Percentiles rank a stretch among this genome's conserved stretches.
phyloP scores from a whole-genome alignment of 2,329 filamentous ascomycete species.

The Monosporascus sp. region DNA sequence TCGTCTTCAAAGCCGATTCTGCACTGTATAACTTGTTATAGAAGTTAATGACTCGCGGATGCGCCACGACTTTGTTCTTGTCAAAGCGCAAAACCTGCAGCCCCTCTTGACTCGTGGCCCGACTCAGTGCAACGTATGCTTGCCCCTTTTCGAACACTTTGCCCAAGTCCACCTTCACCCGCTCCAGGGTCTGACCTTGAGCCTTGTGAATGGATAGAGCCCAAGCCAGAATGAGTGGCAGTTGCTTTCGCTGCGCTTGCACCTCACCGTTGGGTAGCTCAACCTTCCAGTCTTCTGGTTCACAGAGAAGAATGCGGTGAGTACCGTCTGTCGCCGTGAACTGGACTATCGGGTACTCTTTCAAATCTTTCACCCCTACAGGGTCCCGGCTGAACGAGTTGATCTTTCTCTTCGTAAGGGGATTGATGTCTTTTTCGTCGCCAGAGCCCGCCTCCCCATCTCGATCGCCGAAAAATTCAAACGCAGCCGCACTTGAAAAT shows the following conservation, averaged over 20 bases:
- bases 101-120: slow-evolving; percentile 81
- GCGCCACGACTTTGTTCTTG: slow-evolving; percentile 87
- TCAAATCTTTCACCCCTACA: slow-evolving; percentile 40
- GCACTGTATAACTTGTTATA: slow-evolving; percentile 77
- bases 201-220: slow-evolving; percentile 97
- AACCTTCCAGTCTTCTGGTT: slow-evolving; percentile 90
- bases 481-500: slow-evolving; percentile 57
- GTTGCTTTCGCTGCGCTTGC: slow-evolving; percentile 75
- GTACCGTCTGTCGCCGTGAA: slow-evolving; percentile 78
- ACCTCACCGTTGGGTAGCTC: slow-evolving; percentile 94
- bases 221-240: slow-evolving; percentile 93
- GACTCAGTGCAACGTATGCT: slow-evolving; percentile 92
- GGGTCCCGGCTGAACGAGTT: slow-evolving; percentile 41
- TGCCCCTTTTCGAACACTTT: slow-evolving; percentile 96
- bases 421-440: slow-evolving; percentile 34
- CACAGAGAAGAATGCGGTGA: slow-evolving; percentile 69
- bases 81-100: slow-evolving; percentile 87
- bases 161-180: slow-evolving; percentile 90
- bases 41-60: slow-evolving; percentile 78
- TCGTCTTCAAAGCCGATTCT: slow-evolving; percentile 42
- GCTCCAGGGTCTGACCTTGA: slow-evolving; percentile 87
- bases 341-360: slow-evolving; percentile 75
- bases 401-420: slow-evolving; percentile 48
- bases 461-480: slow-evolving; percentile 24
- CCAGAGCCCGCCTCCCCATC: slow-evolving; percentile 36